phyloP scores from a whole-genome alignment of 305 asterid species.

The Salvia sclarea region DNA sequence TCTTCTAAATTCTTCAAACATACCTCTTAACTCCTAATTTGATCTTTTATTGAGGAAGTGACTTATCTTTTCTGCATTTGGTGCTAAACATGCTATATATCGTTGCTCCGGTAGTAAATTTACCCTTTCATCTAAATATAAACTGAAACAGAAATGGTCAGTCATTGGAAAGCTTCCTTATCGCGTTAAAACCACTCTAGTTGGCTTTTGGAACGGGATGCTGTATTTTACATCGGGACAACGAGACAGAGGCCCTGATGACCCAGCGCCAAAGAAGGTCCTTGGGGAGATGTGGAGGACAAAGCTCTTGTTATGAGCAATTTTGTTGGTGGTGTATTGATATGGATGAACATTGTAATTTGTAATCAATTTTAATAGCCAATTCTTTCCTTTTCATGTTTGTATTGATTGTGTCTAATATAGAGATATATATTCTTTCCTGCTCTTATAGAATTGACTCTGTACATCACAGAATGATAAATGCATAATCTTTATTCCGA shows the following conservation, averaged over 20 bases:
- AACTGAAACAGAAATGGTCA: constrained; percentile 74
- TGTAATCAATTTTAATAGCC: constrained; percentile 30
- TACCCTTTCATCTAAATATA: constrained; percentile 15
- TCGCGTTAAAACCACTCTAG: constrained; percentile 92
- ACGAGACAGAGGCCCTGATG: constrained; percentile 81
- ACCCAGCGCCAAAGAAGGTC: constrained; percentile 89
- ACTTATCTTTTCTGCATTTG: neutral
- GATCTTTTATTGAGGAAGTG: neutral
- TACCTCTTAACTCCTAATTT: neutral
- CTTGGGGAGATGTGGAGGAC: constrained; percentile 95
- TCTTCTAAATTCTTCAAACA: constrained; percentile 11
- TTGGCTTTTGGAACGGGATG: constrained; percentile 94
- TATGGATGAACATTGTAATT: constrained; percentile 16
- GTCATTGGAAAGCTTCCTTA: constrained; percentile 89
- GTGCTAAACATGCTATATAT: neutral
- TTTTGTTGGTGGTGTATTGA: constrained; percentile 23
- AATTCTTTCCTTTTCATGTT: neutral
- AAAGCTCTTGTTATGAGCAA: constrained; percentile 52
- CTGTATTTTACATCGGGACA: constrained; percentile 94
- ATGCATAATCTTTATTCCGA: neutral
- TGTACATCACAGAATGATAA: neutral
- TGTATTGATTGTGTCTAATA: neutral
- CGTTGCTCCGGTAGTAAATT: neutral
- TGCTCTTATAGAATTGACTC: neutral
- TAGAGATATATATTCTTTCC: constrained; percentile 1